These are phyloP conservation scores for Cryptococcus sp. DNA, from an alignment of 1,284 basidiomycete species.

Conservation along the genomic window DNA sequence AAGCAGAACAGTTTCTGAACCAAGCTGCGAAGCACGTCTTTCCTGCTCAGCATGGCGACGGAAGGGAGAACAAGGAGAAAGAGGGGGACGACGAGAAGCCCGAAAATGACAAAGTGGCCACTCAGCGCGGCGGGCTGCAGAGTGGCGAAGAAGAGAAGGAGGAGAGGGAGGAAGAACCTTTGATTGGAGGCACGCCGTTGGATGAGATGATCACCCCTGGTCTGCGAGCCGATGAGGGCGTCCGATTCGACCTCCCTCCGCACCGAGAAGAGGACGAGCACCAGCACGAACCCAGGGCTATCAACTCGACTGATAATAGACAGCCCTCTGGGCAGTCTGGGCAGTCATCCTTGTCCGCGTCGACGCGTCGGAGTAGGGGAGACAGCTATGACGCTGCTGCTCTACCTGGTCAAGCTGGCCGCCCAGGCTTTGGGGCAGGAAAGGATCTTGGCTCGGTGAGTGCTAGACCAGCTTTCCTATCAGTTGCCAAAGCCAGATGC, in stretches of 20 bases:
- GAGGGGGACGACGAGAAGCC: constrained; percentile 7
- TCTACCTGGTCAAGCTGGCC: not conserved
- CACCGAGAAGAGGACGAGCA: not conserved
- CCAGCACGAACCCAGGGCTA: not conserved
- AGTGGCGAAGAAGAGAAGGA: constrained; percentile 11
- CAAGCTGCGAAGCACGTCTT: constrained; percentile 34
- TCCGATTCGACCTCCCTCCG: not conserved
- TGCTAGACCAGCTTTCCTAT: constrained; percentile 3
- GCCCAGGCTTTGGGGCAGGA: constrained; percentile 30
- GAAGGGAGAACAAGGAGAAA: constrained; percentile 2
- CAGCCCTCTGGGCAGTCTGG: no score
- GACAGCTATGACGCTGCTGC: no score
- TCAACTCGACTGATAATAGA: not conserved
- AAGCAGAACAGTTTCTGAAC: constrained; percentile 32
- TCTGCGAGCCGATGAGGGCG: not conserved
- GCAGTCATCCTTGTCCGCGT: no score
- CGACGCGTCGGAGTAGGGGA: no score
- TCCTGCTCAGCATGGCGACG: constrained; percentile 21
- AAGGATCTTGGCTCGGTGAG: constrained; percentile 42
- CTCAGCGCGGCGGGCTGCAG: not conserved
- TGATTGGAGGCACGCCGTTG: constrained; percentile 33
- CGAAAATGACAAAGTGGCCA: not conserved
- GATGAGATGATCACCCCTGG: constrained; percentile 29
- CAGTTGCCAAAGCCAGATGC: no score
- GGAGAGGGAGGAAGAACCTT: constrained; percentile 25